These are phyloP conservation scores for Eremothecium cymbalariae DNA, from an alignment of 1,139 yeast genomes.

Conservation along the genomic window DNA sequence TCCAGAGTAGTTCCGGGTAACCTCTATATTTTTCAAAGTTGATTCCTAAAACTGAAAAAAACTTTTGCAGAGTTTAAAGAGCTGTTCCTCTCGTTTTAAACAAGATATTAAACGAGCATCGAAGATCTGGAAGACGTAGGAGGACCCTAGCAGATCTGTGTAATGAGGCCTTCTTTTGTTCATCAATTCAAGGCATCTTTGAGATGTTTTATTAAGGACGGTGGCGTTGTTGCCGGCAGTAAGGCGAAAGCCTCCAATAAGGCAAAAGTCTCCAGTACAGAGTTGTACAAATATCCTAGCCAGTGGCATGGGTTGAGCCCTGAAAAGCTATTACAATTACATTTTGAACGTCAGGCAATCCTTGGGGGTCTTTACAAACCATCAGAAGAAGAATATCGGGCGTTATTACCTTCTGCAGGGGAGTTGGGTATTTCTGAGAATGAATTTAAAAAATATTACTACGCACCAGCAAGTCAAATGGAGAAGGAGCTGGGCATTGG, in stretches of 20 bases:
- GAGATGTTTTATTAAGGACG: slow-evolving; percentile 4
- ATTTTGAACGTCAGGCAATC: slow-evolving; percentile 47
- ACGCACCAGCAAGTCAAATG: slow-evolving; percentile 31
- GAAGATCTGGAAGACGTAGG: too few relatives aligned
- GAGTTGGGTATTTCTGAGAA: slow-evolving; percentile 31
- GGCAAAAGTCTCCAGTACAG: slow-evolving; percentile 9
- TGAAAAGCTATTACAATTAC: slow-evolving; percentile 52
- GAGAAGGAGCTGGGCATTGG: slow-evolving; percentile 30
- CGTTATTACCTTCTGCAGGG: slow-evolving; percentile 37
- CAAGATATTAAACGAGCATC: too few relatives aligned
- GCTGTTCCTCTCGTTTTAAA: too few relatives aligned
- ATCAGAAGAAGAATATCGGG: slow-evolving; percentile 40
- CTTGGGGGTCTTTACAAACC: slow-evolving; percentile 54
- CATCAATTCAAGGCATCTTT: slow-evolving; percentile 5
- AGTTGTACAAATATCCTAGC: slow-evolving; percentile 41
- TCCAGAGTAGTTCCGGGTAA: too few relatives aligned
- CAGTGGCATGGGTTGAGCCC: slow-evolving; percentile 65
- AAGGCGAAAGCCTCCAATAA: too few relatives aligned
- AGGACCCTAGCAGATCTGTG: neutral
- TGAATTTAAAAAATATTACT: slow-evolving; percentile 33
- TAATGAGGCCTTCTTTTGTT: slow-evolving; percentile 5
- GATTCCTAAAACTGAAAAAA: too few relatives aligned
- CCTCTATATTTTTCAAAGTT: too few relatives aligned
- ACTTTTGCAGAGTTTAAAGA: too few relatives aligned
- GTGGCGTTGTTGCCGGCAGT: too few relatives aligned